These are phyloP conservation scores for Gynostemma pentaphyllum DNA, from an alignment of 306 rosid genomes.

Conservation along the genomic window DNA sequence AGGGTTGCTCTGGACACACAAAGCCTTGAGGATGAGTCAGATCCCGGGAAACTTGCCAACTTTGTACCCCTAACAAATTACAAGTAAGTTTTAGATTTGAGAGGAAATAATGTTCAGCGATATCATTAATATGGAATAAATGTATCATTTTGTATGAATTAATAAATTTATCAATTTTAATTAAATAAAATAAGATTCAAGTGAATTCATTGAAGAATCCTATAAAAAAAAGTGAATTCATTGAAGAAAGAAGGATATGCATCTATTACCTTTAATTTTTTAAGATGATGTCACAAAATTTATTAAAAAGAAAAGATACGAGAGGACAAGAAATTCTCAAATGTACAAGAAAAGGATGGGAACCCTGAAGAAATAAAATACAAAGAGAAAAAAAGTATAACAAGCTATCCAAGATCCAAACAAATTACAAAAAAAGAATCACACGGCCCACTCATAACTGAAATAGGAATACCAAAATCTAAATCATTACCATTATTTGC, in stretches of 20 bases:
- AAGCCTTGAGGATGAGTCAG: slow-evolving; percentile 69
- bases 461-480: too few relatives aligned
- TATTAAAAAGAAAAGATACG: too few relatives aligned
- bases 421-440: too few relatives aligned
- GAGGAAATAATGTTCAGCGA: slow-evolving; percentile 1
- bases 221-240: not conserved
- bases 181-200: not conserved
- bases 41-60: slow-evolving; percentile 68
- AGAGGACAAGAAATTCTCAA: too few relatives aligned
- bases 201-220: not conserved
- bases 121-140: not conserved
- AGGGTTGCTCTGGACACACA: slow-evolving; percentile 89
- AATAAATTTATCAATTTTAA: not conserved
- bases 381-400: too few relatives aligned
- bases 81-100: slow-evolving; percentile 39
- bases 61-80: slow-evolving; percentile 77
- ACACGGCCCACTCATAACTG: too few relatives aligned
- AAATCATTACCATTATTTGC: too few relatives aligned
- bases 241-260: not conserved
- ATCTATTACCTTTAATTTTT: not conserved
- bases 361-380: too few relatives aligned
- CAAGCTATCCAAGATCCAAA: too few relatives aligned
- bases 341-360: too few relatives aligned
- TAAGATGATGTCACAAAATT: too few relatives aligned
- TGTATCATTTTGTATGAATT: not conserved